phyloP scores from a whole-genome alignment of 331 rosid species.

The Phaseolus coccineus region DNA sequence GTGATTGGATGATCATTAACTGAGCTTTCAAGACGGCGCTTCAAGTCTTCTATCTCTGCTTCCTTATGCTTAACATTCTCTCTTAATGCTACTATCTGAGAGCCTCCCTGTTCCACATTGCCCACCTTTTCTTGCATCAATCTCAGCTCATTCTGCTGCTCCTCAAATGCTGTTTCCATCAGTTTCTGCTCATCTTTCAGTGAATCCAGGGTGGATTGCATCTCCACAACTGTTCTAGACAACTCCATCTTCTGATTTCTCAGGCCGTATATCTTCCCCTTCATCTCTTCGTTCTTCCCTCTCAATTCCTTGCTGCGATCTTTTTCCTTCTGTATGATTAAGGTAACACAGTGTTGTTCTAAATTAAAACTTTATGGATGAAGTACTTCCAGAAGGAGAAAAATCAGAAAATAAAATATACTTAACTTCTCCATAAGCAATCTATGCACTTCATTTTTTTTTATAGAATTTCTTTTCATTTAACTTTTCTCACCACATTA shows the following conservation, averaged over 20 bases:
- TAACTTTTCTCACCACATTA: too few relatives aligned
- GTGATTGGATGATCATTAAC: constrained; percentile 41
- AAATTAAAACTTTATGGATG: background rate
- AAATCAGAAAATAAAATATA: background rate
- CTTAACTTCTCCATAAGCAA: too few relatives aligned
- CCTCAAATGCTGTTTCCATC: constrained; percentile 67
- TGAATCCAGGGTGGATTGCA: constrained; percentile 72
- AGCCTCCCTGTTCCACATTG: constrained; percentile 34
- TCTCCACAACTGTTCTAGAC: constrained; percentile 62
- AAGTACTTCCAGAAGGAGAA: background rate
- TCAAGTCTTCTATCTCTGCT: constrained; percentile 67
- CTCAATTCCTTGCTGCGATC: constrained; percentile 62
- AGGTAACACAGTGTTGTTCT: background rate
- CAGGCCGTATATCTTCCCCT: constrained; percentile 56
- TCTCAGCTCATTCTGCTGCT: constrained; percentile 71
- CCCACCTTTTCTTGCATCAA: constrained; percentile 44
- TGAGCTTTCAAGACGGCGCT: constrained; percentile 52
- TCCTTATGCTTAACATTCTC: constrained; percentile 68
- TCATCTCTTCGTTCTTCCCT: constrained; percentile 74
- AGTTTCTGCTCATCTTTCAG: constrained; percentile 76
- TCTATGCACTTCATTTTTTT: too few relatives aligned
- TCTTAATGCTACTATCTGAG: constrained; percentile 46
- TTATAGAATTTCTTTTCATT: too few relatives aligned
- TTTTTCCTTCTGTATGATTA: constrained; percentile 63
- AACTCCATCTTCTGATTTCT: constrained; percentile 78